phyloP scores from a whole-genome alignment of 1,284 basidiomycete genomes.

The Singerocomus rubriflavus region DNA sequence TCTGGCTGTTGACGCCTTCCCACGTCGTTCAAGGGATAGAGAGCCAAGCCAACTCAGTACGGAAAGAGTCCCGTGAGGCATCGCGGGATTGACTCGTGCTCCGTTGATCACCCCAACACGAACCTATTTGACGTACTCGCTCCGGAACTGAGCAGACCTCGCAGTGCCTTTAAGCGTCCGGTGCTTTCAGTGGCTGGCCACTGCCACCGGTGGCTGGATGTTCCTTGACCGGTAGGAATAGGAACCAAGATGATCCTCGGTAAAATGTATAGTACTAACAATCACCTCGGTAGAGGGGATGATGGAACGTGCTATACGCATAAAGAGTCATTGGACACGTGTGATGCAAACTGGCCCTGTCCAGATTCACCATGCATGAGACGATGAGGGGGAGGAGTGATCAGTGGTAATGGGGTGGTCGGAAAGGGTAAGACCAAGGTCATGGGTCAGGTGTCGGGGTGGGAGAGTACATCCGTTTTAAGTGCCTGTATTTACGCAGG shows the following conservation, averaged over 20 bases:
- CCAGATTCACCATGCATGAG: background rate
- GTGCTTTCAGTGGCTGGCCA: too few relatives aligned
- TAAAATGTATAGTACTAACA: background rate
- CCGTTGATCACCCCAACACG: too few relatives aligned
- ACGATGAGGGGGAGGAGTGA: background rate
- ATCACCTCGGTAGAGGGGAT: background rate
- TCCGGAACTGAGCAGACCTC: too few relatives aligned
- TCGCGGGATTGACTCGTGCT: too few relatives aligned
- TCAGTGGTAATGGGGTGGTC: background rate
- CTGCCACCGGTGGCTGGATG: too few relatives aligned
- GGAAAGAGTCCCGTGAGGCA: too few relatives aligned
- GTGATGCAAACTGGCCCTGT: background rate
- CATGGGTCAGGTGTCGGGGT: constrained; percentile 12
- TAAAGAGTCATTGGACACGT: background rate
- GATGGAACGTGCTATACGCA: background rate
- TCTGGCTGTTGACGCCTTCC: too few relatives aligned
- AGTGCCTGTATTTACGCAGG: constrained; percentile 81
- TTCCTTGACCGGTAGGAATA: background rate
- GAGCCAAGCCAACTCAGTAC: too few relatives aligned
- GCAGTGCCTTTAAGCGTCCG: too few relatives aligned
- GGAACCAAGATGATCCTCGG: background rate
- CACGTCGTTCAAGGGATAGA: background rate
- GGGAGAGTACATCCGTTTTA: constrained; percentile 69
- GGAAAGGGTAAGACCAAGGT: background rate
- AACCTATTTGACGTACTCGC: too few relatives aligned